Evolutionary conservation across 176 grass and related monocot species (phyloP).

Genomic region (Carex kokanica): DNA sequence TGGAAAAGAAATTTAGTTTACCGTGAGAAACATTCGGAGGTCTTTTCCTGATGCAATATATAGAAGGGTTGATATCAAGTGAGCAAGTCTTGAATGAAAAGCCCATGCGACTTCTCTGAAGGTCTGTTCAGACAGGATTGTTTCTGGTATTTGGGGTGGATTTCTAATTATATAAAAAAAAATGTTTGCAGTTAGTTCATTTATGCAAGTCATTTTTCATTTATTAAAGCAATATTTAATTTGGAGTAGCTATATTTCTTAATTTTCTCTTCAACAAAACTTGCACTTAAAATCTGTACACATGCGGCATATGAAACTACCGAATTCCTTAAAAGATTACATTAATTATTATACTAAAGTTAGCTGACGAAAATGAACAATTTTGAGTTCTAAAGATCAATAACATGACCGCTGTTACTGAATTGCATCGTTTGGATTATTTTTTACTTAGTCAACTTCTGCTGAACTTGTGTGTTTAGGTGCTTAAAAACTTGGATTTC

Average conservation of each 20-base stretch:
- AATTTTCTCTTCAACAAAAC: not conserved
- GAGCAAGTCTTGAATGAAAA: constrained; percentile 41
- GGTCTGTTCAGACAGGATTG: constrained; percentile 52
- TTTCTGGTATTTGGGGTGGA: constrained; percentile 52
- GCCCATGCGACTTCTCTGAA: constrained; percentile 52
- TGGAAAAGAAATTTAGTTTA: constrained; percentile 29
- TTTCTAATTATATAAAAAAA: constrained; percentile 32
- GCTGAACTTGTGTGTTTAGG: not conserved
- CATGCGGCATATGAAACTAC: not conserved
- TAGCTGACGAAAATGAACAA: not conserved
- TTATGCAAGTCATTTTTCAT: not conserved
- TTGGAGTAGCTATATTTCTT: not conserved
- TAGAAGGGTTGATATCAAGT: constrained; percentile 36
- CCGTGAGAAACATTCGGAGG: constrained; percentile 67
- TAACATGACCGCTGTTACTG: not conserved
- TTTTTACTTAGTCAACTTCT: not conserved
- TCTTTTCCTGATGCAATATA: constrained; percentile 79
- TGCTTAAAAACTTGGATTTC: constrained; percentile 13
- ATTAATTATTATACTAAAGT: not conserved
- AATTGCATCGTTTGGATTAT: not conserved
- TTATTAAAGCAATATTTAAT: not conserved
- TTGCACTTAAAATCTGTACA: not conserved
- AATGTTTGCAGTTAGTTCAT: not conserved
- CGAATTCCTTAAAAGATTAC: not conserved
- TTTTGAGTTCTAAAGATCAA: not conserved